phyloP scores from a whole-genome alignment of 2,329 filamentous ascomycete genomes.

The Leptographium lundbergii region DNA sequence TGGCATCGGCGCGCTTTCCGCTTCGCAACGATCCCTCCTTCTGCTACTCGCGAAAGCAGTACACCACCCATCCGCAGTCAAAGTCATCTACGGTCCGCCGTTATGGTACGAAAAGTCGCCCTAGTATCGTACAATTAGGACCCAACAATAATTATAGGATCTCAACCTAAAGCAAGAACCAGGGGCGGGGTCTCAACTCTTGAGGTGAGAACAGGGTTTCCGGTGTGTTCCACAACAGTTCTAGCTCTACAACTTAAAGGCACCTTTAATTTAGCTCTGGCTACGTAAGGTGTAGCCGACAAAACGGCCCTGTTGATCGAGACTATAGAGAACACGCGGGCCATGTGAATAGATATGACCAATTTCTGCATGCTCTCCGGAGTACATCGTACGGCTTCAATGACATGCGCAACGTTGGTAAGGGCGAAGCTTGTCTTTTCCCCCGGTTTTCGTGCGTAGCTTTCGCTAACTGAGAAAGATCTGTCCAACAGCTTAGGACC shows the following conservation, averaged over 20 bases:
- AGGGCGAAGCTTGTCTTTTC: not conserved
- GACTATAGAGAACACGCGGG: not conserved
- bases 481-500: not conserved
- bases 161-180: not conserved
- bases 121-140: not conserved
- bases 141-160: not conserved
- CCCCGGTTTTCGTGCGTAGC: not conserved
- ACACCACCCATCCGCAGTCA: slow-evolving; percentile 5
- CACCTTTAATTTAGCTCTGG: not conserved
- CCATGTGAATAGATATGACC: not conserved
- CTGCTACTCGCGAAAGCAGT: slow-evolving; percentile 7
- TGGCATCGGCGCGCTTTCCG: not conserved
- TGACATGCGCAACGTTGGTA: not conserved
- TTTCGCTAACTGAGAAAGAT: not conserved
- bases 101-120: slow-evolving; percentile 3
- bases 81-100: slow-evolving; percentile 1
- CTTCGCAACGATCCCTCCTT: not conserved
- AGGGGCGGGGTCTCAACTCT: not conserved
- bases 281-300: not conserved
- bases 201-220: not conserved
- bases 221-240: too few relatives aligned
- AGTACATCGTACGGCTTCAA: not conserved
- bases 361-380: not conserved
- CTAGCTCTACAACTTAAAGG: not conserved
- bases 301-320: not conserved